Base-by-base conservation (phyloP, 345 rosid genomes). In the Sisymbrium irio region DNA sequence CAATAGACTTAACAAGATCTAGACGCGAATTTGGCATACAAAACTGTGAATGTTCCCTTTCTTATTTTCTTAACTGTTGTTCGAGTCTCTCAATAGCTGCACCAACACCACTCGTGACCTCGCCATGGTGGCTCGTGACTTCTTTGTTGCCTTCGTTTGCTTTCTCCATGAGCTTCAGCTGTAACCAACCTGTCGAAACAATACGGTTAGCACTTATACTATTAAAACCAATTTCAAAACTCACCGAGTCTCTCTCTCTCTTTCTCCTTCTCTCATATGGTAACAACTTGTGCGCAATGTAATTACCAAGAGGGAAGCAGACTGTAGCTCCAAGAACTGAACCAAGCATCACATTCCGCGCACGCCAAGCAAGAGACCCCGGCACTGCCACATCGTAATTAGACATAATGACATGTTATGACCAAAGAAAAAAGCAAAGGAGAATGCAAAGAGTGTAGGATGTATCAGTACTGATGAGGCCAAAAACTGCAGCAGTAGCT, bases 401-500 rank as follows among this genome's bases (percentile, higher is more conserved):
- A 58, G 46, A 69, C 36, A 44, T 13, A 35, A 50, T 4, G 35
- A 27, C 20, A 62, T 5, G 58, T 73, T 65, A 75, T 28, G 41
- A 44, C 18, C n/a, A n/a, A n/a, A 76, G 5, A 3, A 30, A 14
- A 55, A 49, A 49, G 27, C 42, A 7, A 9, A 65, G 0, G 60
- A 65, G 18, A 2, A 54, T 42, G 60, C 53, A 66, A 5, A 58
- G 61, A 67, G 46, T 7, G 55, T 39, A 53, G 39, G 8, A 13
- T 65, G 77, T 57, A 10, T 76, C 54, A 76, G 78, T 89, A 92
- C 99, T 73, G 45, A 94, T 80, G 58, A 94, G 59, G 69, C 97
- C 99, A 79, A 94, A 92, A 6, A 90, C 63, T 4, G 99, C 97
- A 44, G 96, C 96, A 64, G 99, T 88, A 40, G 96, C 97, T 33